Evolutionary conservation across 2,329 filamentous ascomycete genomes (phyloP).

Genomic region (Verticillium dahliae): DNA sequence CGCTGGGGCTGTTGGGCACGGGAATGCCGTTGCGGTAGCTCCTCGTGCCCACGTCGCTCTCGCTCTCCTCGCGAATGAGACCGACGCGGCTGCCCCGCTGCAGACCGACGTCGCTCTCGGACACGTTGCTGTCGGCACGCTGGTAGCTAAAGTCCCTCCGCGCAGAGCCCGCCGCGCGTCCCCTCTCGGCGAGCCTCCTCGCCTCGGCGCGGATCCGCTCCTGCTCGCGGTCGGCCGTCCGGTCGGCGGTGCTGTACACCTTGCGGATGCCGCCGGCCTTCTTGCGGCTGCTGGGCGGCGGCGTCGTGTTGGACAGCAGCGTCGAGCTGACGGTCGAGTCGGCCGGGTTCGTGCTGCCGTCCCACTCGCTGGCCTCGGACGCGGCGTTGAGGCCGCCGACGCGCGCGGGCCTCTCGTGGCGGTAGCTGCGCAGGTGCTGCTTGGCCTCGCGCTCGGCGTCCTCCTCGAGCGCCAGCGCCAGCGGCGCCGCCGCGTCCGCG

Average conservation of each 20-base stretch:
- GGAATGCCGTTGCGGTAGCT: slow-evolving; percentile 51
- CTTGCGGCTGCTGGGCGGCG: slow-evolving; percentile 47
- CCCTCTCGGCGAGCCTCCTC: slow-evolving; percentile 46
- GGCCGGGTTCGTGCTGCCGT: slow-evolving; percentile 64
- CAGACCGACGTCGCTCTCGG: slow-evolving; percentile 20
- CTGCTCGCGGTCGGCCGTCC: slow-evolving; percentile 41
- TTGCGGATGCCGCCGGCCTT: slow-evolving; percentile 47
- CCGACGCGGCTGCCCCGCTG: slow-evolving; percentile 21
- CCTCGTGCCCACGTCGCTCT: slow-evolving; percentile 49
- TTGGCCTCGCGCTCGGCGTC: slow-evolving; percentile 57
- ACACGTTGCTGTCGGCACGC: slow-evolving; percentile 28
- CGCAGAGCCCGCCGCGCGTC: slow-evolving; percentile 26
- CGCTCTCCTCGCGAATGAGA: slow-evolving; percentile 28
- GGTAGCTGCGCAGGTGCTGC: slow-evolving; percentile 73
- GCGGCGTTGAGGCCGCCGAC: slow-evolving; percentile 86
- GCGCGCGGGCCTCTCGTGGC: slow-evolving; percentile 76
- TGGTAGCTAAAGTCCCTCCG: slow-evolving; percentile 50
- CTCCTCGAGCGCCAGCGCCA: slow-evolving; percentile 49
- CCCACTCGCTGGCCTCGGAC: slow-evolving; percentile 72
- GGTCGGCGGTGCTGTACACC: slow-evolving; percentile 55
- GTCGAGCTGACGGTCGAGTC: slow-evolving; percentile 59
- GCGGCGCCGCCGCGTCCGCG: slow-evolving; percentile 35
- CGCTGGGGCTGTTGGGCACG: slow-evolving; percentile 31
- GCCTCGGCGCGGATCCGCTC: slow-evolving; percentile 53
- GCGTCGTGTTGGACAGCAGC: slow-evolving; percentile 50